phyloP scores from a whole-genome alignment of 306 rosid species.

The Rosa rugosa region DNA sequence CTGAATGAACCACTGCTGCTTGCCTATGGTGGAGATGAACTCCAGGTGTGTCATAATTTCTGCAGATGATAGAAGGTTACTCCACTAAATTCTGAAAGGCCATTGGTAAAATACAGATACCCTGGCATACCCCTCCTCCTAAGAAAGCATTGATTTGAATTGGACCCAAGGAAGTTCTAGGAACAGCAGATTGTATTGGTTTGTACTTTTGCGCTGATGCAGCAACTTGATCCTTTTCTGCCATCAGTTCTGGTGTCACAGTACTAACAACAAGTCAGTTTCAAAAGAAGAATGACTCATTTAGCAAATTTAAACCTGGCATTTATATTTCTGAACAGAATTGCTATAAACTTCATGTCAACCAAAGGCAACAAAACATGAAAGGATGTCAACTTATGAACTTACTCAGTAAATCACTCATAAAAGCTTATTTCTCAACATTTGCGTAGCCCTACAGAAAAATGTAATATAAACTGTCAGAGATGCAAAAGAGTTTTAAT shows the following conservation, averaged over 20 bases:
- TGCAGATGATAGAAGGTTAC: conserved; percentile 30
- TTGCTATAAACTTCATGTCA: neutral
- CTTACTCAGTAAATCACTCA: conserved; percentile 87
- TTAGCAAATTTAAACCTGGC: conserved; percentile 16
- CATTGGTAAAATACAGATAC: neutral
- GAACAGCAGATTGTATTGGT: conserved; percentile 97
- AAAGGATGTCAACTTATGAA: conserved; percentile 6
- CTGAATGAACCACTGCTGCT: conserved; percentile 80
- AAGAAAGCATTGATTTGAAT: conserved; percentile 87
- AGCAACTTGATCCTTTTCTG: conserved; percentile 77
- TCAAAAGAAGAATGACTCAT: conserved; percentile 16
- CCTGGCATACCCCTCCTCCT: conserved; percentile 79
- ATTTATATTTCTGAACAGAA: neutral
- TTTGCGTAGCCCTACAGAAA: conserved; percentile 80
- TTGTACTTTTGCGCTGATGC: conserved; percentile 86
- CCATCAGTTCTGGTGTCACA: conserved; percentile 62
- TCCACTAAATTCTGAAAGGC: neutral
- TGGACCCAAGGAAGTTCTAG: conserved; percentile 96
- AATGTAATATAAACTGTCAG: neutral
- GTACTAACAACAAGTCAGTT: conserved; percentile 15
- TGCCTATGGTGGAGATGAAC: conserved; percentile 97
- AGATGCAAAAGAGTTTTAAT: neutral
- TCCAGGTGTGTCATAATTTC: conserved; percentile 94
- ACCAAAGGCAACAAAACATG: neutral
- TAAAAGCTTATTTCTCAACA: conserved; percentile 97